phyloP scores from a whole-genome alignment of 2,329 filamentous ascomycete species.

The Fusarium camptoceras region DNA sequence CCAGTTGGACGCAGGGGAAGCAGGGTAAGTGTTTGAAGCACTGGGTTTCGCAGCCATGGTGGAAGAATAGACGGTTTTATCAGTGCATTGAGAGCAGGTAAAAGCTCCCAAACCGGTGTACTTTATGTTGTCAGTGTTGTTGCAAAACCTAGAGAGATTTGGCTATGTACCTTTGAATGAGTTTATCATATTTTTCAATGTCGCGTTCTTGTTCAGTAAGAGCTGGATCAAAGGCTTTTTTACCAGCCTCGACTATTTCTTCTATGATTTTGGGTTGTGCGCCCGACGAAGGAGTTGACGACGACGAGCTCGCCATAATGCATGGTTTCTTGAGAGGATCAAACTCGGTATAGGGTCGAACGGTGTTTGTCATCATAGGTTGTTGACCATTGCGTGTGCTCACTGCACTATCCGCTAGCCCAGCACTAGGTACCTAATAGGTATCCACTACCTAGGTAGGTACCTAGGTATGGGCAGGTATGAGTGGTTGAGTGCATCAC shows the following conservation, averaged over 20 bases:
- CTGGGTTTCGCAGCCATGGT: conserved; percentile 67
- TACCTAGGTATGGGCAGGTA: neutral
- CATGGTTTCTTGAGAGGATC: conserved; percentile 7
- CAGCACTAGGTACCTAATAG: neutral
- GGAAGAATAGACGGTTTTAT: conserved; percentile 71
- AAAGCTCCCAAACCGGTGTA: conserved; percentile 61
- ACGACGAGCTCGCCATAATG: conserved; percentile 47
- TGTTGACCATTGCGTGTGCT: conserved; percentile 41
- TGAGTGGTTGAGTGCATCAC: conserved; percentile 38
- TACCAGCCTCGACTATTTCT: conserved; percentile 55
- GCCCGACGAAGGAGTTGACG: conserved; percentile 9
- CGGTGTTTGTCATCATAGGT: conserved; percentile 38
- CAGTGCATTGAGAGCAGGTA: conserved; percentile 71
- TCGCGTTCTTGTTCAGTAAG: conserved; percentile 50
- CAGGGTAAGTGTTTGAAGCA: conserved; percentile 68
- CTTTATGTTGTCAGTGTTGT: conserved; percentile 40
- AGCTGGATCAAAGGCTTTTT: conserved; percentile 62
- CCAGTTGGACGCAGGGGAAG: conserved; percentile 72
- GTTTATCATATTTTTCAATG: conserved; percentile 56
- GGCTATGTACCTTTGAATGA: conserved; percentile 61
- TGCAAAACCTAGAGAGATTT: too few species aligned
- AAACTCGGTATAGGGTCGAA: conserved; percentile 30
- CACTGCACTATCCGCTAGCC: conserved; percentile 17
- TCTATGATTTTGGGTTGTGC: conserved; percentile 50
- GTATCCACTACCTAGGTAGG: neutral